Conservation (phyloP, 352 stramenopile genomes). For the Globisporangium canariense region DNA sequence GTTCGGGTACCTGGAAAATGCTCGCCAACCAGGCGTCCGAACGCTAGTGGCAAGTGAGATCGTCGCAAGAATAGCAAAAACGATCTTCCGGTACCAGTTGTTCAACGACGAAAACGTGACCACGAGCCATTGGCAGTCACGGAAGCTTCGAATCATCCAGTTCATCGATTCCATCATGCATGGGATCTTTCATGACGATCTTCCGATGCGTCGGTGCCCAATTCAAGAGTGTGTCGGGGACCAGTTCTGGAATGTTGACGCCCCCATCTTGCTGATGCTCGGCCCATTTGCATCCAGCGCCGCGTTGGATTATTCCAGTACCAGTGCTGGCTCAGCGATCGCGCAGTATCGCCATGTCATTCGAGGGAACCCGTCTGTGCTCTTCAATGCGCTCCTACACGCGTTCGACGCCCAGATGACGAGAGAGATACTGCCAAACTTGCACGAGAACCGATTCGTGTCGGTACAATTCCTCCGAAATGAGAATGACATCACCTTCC, state of each 20-base stretch:
- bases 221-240: slow-evolving; percentile 42
- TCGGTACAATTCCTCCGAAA: slow-evolving; percentile 54
- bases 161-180: slow-evolving; percentile 73
- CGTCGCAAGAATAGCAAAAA: slow-evolving; percentile 67
- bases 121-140: slow-evolving; percentile 45
- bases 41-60: slow-evolving; percentile 70
- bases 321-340: slow-evolving; percentile 12
- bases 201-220: slow-evolving; percentile 20
- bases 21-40: slow-evolving; percentile 48
- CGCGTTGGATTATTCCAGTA: slow-evolving; percentile 29
- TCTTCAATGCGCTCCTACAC: slow-evolving; percentile 59
- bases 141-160: slow-evolving; percentile 53
- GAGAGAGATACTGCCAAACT: slow-evolving; percentile 45
- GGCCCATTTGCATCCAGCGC: slow-evolving; percentile 60
- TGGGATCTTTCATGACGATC: slow-evolving; percentile 53
- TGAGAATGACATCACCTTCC: slow-evolving; percentile 53
- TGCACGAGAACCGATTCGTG: slow-evolving; percentile 51
- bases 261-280: slow-evolving; percentile 55
- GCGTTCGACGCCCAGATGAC: slow-evolving; percentile 52
- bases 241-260: slow-evolving; percentile 78
- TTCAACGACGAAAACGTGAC: slow-evolving; percentile 43
- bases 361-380: slow-evolving; percentile 45
- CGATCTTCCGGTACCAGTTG: slow-evolving; percentile 62
- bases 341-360: slow-evolving; percentile 49
- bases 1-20: slow-evolving; percentile 37